These are phyloP conservation scores for Claviceps maximensis DNA, from an alignment of 2,329 filamentous ascomycete species.

Conservation along the genomic window DNA sequence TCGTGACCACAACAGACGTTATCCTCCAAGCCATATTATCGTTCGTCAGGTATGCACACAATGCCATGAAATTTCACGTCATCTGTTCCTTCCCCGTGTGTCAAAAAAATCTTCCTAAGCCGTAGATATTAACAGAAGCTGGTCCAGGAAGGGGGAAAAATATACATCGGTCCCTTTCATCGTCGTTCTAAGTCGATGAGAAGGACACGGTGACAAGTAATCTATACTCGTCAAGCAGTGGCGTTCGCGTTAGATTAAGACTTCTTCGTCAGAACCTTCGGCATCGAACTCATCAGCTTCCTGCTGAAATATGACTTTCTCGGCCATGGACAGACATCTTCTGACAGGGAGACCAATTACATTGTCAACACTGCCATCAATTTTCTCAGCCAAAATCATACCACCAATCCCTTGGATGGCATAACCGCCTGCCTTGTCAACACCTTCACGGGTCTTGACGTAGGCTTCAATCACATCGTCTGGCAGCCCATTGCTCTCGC, in stretches of 20 bases:
- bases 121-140: background rate
- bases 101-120: background rate
- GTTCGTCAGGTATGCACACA: background rate
- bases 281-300: constrained; percentile 46
- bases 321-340: constrained; percentile 65
- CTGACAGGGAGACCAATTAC: constrained; percentile 83
- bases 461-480: constrained; percentile 77
- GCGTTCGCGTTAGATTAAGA: background rate
- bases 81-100: background rate
- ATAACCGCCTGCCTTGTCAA: constrained; percentile 93
- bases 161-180: background rate
- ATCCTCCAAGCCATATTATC: background rate
- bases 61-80: background rate
- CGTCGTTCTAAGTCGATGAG: background rate
- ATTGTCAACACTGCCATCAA: constrained; percentile 87
- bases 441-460: constrained; percentile 76
- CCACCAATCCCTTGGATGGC: constrained; percentile 82
- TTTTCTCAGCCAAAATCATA: constrained; percentile 73
- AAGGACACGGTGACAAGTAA: background rate
- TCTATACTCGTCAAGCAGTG: background rate
- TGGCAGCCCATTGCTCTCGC: constrained; percentile 38
- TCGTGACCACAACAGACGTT: background rate
- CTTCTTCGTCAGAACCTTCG: constrained; percentile 29
- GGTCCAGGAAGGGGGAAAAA: background rate
- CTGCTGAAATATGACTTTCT: constrained; percentile 72